Percentiles rank a stretch among this genome's conserved stretches.
Evolutionary conservation across 768 basidiomycete species (phyloP).

Genomic region (Mycena olivaceomarginata): DNA sequence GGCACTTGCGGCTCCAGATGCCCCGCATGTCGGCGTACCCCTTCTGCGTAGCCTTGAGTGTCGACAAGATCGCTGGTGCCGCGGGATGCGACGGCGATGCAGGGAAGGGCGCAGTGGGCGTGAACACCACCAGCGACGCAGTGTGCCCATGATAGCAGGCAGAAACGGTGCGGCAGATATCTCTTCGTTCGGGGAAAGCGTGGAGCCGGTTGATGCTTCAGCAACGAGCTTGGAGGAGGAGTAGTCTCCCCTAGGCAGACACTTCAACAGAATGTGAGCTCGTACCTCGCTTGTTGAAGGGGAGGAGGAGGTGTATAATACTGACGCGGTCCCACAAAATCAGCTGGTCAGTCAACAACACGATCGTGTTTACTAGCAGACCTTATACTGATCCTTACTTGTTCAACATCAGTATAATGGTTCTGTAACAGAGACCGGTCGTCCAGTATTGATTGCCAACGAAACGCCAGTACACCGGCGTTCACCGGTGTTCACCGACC

Average conservation of each 20-base stretch:
- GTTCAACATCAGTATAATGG: constrained; percentile 17
- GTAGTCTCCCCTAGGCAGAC: no score
- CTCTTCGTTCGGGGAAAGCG: constrained; percentile 76
- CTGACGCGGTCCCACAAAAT: no score
- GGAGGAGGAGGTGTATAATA: no score
- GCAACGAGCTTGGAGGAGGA: constrained; percentile 94
- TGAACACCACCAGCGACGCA: constrained; percentile 80
- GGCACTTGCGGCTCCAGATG: constrained; percentile 83
- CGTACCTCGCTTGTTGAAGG: no score
- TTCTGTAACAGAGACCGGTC: constrained; percentile 22
- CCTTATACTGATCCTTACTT: constrained; percentile 14
- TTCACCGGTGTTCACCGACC: constrained; percentile 18
- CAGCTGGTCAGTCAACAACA: no score
- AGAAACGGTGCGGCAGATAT: constrained; percentile 75
- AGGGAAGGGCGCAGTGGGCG: constrained; percentile 84
- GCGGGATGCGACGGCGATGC: constrained; percentile 90
- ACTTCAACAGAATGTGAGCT: no score
- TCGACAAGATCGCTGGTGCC: constrained; percentile 75
- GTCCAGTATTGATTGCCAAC: constrained; percentile 25
- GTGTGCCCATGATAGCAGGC: constrained; percentile 67
- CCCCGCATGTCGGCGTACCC: constrained; percentile 94
- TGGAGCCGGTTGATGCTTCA: constrained; percentile 87
- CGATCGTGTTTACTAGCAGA: no score
- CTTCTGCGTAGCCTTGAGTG: constrained; percentile 85
- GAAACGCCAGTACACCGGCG: constrained; percentile 24